Evolutionary conservation across 768 basidiomycete species (phyloP).

Genomic region (Boletus sp.): DNA sequence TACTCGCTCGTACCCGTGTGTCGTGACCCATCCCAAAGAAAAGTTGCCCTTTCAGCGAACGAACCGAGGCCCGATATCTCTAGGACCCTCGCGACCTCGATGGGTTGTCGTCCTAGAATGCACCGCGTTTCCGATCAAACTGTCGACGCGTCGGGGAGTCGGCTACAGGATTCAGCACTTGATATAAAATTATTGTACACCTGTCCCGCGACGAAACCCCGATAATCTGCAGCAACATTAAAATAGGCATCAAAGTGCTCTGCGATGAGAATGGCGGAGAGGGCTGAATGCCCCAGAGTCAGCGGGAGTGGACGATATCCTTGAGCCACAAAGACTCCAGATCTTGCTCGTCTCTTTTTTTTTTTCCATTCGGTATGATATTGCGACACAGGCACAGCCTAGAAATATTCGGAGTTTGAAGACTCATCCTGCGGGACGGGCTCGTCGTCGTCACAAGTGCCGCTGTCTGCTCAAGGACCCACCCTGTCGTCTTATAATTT

Average conservation of each 20-base stretch:
- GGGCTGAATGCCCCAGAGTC: neutral
- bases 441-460: no score
- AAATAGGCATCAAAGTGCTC: neutral
- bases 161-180: neutral
- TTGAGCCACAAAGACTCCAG: no score
- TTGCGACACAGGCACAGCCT: no score
- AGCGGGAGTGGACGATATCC: neutral
- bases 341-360: no score
- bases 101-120: neutral
- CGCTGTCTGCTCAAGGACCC: no score
- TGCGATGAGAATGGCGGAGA: neutral
- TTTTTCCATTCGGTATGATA: no score
- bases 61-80: neutral
- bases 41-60: neutral
- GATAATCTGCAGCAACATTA: neutral
- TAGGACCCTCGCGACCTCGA: neutral
- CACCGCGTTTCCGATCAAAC: neutral
- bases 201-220: neutral
- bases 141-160: neutral
- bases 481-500: no score
- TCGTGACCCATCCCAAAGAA: no score
- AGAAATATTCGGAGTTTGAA: no score
- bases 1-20: no score
- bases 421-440: no score
- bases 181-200: neutral